Percentiles rank a stretch among this genome's conserved stretches.
phyloP scores from a whole-genome alignment of 1,284 basidiomycete species.

The Malassezia slooffiae region DNA sequence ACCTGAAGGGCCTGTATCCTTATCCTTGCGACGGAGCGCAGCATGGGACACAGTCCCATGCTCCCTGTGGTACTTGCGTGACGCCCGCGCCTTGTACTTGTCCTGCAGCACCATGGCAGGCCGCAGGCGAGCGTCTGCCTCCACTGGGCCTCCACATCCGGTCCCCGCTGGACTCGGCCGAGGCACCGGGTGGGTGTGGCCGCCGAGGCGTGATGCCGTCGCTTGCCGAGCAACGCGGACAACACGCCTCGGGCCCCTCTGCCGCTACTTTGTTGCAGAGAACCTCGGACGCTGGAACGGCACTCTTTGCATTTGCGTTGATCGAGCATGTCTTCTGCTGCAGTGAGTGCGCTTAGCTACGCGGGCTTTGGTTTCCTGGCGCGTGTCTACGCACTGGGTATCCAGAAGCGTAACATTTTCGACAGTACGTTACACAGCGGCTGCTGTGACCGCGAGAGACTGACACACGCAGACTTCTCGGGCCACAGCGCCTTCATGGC shows the following conservation, averaged over 20 bases:
- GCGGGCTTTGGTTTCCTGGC: constrained; percentile 42
- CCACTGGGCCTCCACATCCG: no score
- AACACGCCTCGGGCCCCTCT: no score
- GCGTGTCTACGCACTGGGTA: constrained; percentile 41
- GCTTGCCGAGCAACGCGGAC: no score
- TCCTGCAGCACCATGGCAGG: constrained; percentile 41
- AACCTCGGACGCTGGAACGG: no score
- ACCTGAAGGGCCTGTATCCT: neutral
- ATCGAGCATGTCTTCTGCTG: constrained; percentile 11
- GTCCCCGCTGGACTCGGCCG: no score
- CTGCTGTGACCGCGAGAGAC: neutral
- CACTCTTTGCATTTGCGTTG: no score
- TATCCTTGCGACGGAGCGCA: no score
- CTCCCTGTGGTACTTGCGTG: constrained; percentile 37
- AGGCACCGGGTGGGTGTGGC: no score
- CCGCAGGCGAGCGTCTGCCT: no score
- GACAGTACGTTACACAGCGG: constrained; percentile 33
- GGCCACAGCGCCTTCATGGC: constrained; percentile 37
- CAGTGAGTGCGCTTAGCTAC: constrained; percentile 37
- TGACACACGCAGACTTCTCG: constrained; percentile 24
- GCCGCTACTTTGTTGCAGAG: no score
- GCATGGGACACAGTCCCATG: no score
- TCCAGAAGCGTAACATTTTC: constrained; percentile 44
- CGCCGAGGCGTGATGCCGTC: no score
- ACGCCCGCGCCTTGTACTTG: constrained; percentile 45